These are phyloP conservation scores for Curvularia verruculosa DNA, from an alignment of 2,329 filamentous ascomycete genomes.

Conservation along the genomic window DNA sequence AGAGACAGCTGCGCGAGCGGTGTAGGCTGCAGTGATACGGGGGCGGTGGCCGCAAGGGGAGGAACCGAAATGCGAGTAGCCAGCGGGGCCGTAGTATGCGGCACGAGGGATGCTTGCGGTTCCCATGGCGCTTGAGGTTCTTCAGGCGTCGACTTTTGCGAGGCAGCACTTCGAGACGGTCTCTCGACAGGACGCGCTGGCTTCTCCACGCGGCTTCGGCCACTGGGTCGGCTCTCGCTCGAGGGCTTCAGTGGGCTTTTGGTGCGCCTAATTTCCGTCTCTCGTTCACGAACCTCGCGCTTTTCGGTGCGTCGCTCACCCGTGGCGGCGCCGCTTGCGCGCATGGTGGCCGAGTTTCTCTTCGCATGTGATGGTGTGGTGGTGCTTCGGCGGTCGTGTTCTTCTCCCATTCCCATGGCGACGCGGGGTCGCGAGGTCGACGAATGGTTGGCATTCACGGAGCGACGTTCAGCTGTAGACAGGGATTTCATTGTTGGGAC, in stretches of 20 bases:
- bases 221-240: conserved; percentile 41
- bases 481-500: conserved; percentile 38
- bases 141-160: conserved; percentile 33
- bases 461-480: conserved; percentile 40
- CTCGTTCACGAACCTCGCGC: conserved; percentile 45
- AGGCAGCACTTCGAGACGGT: conserved; percentile 27
- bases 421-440: conserved; percentile 48
- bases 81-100: conserved; percentile 73
- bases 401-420: conserved; percentile 42
- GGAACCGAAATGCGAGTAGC: conserved; percentile 70
- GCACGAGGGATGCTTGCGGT: conserved; percentile 76
- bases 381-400: conserved; percentile 35
- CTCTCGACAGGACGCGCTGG: conserved; percentile 33
- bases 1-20: conserved; percentile 74
- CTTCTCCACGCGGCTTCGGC: conserved; percentile 43
- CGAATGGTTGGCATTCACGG: conserved; percentile 40
- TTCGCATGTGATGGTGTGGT: conserved; percentile 36
- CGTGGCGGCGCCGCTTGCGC: conserved; percentile 19
- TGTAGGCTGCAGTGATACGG: conserved; percentile 69
- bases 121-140: conserved; percentile 66
- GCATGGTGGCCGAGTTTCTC: conserved; percentile 35
- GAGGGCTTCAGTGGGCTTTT: conserved; percentile 48
- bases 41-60: conserved; percentile 69
- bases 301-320: conserved; percentile 46
- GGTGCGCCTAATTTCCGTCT: conserved; percentile 43